Conservation (phyloP, 2,329 filamentous ascomycete genomes). For the Sarocladium strictum region DNA sequence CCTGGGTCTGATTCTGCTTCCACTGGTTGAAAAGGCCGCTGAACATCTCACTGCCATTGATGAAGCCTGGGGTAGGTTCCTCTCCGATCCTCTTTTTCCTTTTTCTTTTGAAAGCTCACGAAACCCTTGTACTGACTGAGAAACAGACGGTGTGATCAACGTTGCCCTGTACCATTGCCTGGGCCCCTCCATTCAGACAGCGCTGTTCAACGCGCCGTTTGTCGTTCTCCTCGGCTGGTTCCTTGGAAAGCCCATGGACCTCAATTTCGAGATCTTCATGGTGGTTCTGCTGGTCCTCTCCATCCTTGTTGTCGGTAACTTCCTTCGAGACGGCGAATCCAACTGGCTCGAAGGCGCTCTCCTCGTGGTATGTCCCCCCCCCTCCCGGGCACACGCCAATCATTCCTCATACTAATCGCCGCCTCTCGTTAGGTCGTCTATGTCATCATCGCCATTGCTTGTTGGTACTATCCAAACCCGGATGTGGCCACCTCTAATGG, state of each 20-base stretch:
- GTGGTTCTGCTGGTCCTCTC: conserved; percentile 67
- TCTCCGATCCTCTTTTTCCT: too few species aligned
- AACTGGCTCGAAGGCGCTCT: conserved; percentile 72
- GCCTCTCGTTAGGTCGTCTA: conserved; percentile 27
- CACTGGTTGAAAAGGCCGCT: conserved; percentile 64
- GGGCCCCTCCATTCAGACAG: conserved; percentile 68
- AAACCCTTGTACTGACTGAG: conserved; percentile 6
- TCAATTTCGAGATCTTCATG: conserved; percentile 74
- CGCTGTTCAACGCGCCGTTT: conserved; percentile 67
- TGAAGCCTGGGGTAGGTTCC: conserved; percentile 53
- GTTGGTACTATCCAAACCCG: conserved; percentile 39
- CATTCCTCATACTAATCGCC: fast-evolving
- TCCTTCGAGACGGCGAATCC: conserved; percentile 66
- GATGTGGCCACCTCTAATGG: conserved; percentile 29
- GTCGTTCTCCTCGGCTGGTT: conserved; percentile 68
- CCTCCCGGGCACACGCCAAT: too few species aligned
- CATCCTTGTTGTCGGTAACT: conserved; percentile 69
- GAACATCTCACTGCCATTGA: conserved; percentile 66
- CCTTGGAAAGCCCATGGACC: conserved; percentile 55
- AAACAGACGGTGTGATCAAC: conserved; percentile 46
- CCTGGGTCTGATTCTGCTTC: conserved; percentile 54
- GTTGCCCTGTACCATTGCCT: conserved; percentile 67
- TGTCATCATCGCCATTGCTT: conserved; percentile 37
- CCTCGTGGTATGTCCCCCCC: conserved; percentile 45
- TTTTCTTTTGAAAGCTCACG: not conserved